Percentiles rank a stretch among this genome's conserved stretches.
These are phyloP conservation scores for Basipetospora chlamydospora DNA, from an alignment of 2,329 filamentous ascomycete genomes.

Conservation along the genomic window DNA sequence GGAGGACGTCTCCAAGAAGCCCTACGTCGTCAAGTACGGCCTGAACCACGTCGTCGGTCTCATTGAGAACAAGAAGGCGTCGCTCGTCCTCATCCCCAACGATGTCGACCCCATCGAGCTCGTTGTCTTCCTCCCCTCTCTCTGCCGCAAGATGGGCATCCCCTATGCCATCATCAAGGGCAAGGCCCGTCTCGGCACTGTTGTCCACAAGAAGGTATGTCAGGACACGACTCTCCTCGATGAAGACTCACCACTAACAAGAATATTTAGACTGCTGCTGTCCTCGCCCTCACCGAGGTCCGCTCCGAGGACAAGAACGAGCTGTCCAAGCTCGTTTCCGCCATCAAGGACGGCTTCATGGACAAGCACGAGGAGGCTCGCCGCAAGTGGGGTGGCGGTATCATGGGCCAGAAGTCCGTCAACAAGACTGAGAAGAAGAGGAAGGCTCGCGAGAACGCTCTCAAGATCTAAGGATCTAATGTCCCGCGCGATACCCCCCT, in stretches of 20 bases:
- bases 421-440: slow-evolving; percentile 67
- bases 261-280: slow-evolving; percentile 72
- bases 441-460: slow-evolving; percentile 84
- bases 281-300: slow-evolving; percentile 90
- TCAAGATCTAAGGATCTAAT: slow-evolving; percentile 73
- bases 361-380: slow-evolving; percentile 88
- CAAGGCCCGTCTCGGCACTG: slow-evolving; percentile 96
- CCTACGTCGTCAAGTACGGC: slow-evolving; percentile 98
- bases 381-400: slow-evolving; percentile 97
- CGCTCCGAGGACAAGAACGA: slow-evolving; percentile 97
- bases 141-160: slow-evolving; percentile 99
- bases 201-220: slow-evolving; percentile 96
- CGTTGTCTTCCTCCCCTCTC: slow-evolving; percentile 95
- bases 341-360: slow-evolving; percentile 95
- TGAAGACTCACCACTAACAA: background rate
- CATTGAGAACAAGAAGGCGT: slow-evolving; percentile 99
- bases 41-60: slow-evolving; percentile 98
- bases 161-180: slow-evolving; percentile 99
- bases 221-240: background rate
- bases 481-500: background rate
- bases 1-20: slow-evolving; percentile 99
- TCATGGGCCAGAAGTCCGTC: slow-evolving; percentile 94
- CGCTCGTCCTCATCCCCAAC: slow-evolving; percentile 95
- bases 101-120: slow-evolving; percentile 99
- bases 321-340: slow-evolving; percentile 88